Evolutionary conservation across 768 basidiomycete species (phyloP).

Genomic region (Kwoniella pini): DNA sequence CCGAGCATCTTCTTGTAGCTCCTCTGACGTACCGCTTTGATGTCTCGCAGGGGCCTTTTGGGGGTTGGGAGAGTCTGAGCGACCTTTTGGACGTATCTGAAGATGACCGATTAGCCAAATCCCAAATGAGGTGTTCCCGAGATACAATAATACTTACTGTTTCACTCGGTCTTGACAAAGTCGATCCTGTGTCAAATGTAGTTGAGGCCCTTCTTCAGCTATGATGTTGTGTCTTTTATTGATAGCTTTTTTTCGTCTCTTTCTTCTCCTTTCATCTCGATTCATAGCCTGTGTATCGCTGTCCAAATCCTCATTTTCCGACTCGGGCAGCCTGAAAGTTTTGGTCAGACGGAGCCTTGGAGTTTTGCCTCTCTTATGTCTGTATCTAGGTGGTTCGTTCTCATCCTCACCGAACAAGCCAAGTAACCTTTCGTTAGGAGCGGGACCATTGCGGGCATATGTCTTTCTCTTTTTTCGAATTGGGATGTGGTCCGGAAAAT

Average conservation of each 20-base stretch:
- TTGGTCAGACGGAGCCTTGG: background rate
- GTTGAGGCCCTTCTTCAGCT: background rate
- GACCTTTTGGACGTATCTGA: constrained; percentile 1
- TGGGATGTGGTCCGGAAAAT: background rate
- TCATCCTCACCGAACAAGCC: constrained; percentile 4
- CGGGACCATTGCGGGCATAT: constrained; percentile 12
- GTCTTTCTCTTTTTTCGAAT: background rate
- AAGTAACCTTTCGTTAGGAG: constrained; percentile 1
- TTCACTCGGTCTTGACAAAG: background rate
- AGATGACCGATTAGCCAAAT: background rate
- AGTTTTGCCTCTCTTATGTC: background rate
- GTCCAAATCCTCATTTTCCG: constrained; percentile 1
- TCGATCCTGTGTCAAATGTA: background rate
- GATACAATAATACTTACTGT: background rate
- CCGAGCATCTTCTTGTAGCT: constrained; percentile 7
- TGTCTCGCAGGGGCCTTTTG: background rate
- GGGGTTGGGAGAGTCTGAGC: background rate
- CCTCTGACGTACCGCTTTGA: background rate
- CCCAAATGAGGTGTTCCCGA: background rate
- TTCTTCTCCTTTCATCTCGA: background rate
- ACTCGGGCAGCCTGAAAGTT: background rate
- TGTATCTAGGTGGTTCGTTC: background rate
- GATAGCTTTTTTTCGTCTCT: constrained; percentile 3
- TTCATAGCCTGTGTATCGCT: background rate
- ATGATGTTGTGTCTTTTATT: background rate